Evolutionary conservation across 164 flowering plant species (phyloP), one percentile per base, ranked within the genome.

Genomic region (Tetracentron sinense): DNA sequence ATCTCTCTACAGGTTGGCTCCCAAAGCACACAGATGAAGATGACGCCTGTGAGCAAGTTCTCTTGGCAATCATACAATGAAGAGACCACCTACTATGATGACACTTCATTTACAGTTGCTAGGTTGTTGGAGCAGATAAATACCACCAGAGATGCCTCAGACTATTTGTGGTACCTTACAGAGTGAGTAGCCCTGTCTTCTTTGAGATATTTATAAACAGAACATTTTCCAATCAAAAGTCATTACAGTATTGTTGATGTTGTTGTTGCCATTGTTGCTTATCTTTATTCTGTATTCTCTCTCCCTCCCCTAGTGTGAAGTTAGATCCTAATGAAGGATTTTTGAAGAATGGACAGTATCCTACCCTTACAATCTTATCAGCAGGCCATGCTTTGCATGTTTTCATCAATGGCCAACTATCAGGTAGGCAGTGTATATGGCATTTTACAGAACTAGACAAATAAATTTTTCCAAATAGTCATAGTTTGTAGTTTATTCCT

Each of bases 151-250:
- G 98, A 93, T 74, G 28, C 61, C 50, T 65, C 90, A 1, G 97
- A 93, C 68, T 90, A 93, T 64, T 71, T 93, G 79, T 93, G 97
- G 98, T 93, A 93, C 75, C 71, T 81, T 70, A 83, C 97, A 75
- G 85, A 77, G 98, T 93, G 65, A 81, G 98, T 82, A 64, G 44
- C 16, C n/a, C 15, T 42, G 19, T n/a, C 6, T 29, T 20, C 28
- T 49, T 30, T 20, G 19, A 29, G 28, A 16, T 22, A 38, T 19
- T 8, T 15, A 16, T 25, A 3, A 15, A 14, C 26, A 42, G 1
- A 22, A 55, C 19, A 19, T 3, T 38, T 35, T 35, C 28, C 12
- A 3, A 15, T 23, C 12, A 6, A 52, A 25, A 22, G 7, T 25
- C 26, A 7, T 7, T 22, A 23, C 6, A 52, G 17, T 52, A 2